A percentile compares a stretch with the other conserved stretches of the same genome.
Evolutionary conservation across 2,329 filamentous ascomycete species (phyloP).

Genomic region (Leptographium lundbergii): DNA sequence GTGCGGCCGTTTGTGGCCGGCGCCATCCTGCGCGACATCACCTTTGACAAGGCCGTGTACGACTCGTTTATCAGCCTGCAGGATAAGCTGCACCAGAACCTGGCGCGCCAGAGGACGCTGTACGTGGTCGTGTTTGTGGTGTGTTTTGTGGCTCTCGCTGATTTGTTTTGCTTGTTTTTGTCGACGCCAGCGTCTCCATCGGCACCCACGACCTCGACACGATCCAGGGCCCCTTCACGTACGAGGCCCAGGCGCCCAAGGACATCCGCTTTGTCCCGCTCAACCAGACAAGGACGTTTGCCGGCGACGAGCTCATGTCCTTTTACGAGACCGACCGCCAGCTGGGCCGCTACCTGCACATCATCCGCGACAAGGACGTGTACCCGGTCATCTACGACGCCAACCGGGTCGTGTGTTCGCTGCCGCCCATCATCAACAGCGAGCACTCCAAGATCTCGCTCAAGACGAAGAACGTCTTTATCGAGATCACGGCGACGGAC

Average conservation of each 20-base stretch:
- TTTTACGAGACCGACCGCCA: slow-evolving; percentile 96
- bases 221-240: slow-evolving; percentile 87
- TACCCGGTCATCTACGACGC: slow-evolving; percentile 95
- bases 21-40: slow-evolving; percentile 79
- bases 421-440: slow-evolving; percentile 96
- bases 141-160: neutral
- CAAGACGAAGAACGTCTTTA: slow-evolving; percentile 85
- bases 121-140: neutral
- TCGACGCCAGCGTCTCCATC: slow-evolving; percentile 55
- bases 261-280: slow-evolving; percentile 84
- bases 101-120: slow-evolving; percentile 82
- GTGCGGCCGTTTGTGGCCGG: slow-evolving; percentile 83
- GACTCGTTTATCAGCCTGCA: slow-evolving; percentile 96
- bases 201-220: slow-evolving; percentile 95
- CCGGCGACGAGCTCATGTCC: slow-evolving; percentile 76
- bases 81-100: slow-evolving; percentile 94
- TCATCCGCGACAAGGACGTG: slow-evolving; percentile 83
- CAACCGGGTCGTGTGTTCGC: slow-evolving; percentile 74
- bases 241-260: slow-evolving; percentile 83
- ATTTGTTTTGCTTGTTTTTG: neutral
- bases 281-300: slow-evolving; percentile 85
- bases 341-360: slow-evolving; percentile 68
- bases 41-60: slow-evolving; percentile 82
- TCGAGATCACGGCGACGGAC: slow-evolving; percentile 90
- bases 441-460: slow-evolving; percentile 93